phyloP scores from a whole-genome alignment of 2,329 filamentous ascomycete genomes.

The Phialocephala sp. region DNA sequence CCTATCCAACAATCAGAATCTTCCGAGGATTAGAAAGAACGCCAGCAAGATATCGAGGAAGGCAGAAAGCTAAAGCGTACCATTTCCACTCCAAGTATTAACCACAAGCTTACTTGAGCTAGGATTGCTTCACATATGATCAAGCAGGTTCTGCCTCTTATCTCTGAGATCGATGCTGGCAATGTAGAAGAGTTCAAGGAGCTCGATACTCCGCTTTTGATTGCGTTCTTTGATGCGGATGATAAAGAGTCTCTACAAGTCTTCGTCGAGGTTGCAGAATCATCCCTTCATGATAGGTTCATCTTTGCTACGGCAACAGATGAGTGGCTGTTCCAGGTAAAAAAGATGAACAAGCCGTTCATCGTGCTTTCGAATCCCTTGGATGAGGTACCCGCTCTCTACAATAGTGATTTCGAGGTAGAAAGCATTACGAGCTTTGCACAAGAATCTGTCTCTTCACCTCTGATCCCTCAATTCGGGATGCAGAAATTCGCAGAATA shows the following conservation, averaged over 20 bases:
- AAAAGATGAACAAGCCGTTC: constrained; percentile 64
- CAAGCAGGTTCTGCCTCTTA: constrained; percentile 90
- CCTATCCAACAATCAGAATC: constrained; percentile 72
- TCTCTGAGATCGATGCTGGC: constrained; percentile 78
- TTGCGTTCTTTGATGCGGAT: constrained; percentile 79
- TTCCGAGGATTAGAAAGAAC: constrained; percentile 47
- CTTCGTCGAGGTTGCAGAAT: neutral
- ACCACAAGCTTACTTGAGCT: constrained; percentile 27
- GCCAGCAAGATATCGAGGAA: neutral
- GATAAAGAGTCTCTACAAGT: constrained; percentile 51
- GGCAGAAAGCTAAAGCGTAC: neutral
- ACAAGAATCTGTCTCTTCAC: constrained; percentile 62
- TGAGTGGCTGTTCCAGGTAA: constrained; percentile 69
- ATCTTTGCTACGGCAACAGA: neutral
- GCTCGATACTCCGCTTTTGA: constrained; percentile 89
- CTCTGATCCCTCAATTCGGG: constrained; percentile 71
- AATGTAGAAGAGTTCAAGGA: constrained; percentile 93
- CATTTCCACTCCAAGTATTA: neutral
- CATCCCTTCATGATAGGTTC: neutral
- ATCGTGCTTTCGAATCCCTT: constrained; percentile 74
- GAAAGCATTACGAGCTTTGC: constrained; percentile 52
- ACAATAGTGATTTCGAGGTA: constrained; percentile 59
- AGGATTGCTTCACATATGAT: constrained; percentile 85
- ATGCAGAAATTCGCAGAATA: constrained; percentile 73
- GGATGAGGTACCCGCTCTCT: constrained; percentile 70